Evolutionary conservation across 352 stramenopile genomes (phyloP).

Genomic region (Pythium aphanidermatum): DNA sequence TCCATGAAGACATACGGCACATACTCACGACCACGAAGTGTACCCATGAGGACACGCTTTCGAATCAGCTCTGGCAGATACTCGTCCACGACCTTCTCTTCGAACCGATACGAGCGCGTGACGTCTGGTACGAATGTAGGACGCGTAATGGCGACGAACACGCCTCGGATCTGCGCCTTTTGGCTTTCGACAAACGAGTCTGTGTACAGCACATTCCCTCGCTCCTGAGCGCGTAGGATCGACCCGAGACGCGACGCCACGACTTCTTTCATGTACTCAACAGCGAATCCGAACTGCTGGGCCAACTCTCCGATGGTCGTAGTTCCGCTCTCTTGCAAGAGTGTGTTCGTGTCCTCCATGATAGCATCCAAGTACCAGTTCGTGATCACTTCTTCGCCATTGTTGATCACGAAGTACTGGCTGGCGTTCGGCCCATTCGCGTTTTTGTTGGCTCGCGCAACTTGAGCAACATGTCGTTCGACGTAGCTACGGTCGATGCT

Average conservation of each 20-base stretch:
- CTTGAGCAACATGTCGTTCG: slow-evolving; percentile 44
- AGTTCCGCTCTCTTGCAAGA: slow-evolving; percentile 68
- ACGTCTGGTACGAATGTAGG: slow-evolving; percentile 71
- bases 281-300: slow-evolving; percentile 74
- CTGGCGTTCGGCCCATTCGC: slow-evolving; percentile 21
- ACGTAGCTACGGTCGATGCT: slow-evolving; percentile 73
- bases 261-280: slow-evolving; percentile 81
- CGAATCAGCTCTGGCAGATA: slow-evolving; percentile 50
- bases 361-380: slow-evolving; percentile 80
- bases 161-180: slow-evolving; percentile 53
- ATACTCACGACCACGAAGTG: slow-evolving; percentile 64
- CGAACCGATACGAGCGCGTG: slow-evolving; percentile 42
- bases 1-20: slow-evolving; percentile 75
- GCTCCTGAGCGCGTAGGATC: slow-evolving; percentile 56
- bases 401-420: slow-evolving; percentile 56
- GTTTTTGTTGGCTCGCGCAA: slow-evolving; percentile 29
- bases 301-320: slow-evolving; percentile 63
- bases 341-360: slow-evolving; percentile 74
- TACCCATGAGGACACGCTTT: slow-evolving; percentile 48
- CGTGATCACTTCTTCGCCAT: slow-evolving; percentile 73
- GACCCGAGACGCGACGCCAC: slow-evolving; percentile 50
- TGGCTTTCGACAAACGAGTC: slow-evolving; percentile 65
- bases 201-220: slow-evolving; percentile 71
- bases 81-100: slow-evolving; percentile 61
- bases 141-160: slow-evolving; percentile 54